Evolutionary conservation across 192 early-diverging fungal genomes (phyloP).

Genomic region (Coemansia sp.): DNA sequence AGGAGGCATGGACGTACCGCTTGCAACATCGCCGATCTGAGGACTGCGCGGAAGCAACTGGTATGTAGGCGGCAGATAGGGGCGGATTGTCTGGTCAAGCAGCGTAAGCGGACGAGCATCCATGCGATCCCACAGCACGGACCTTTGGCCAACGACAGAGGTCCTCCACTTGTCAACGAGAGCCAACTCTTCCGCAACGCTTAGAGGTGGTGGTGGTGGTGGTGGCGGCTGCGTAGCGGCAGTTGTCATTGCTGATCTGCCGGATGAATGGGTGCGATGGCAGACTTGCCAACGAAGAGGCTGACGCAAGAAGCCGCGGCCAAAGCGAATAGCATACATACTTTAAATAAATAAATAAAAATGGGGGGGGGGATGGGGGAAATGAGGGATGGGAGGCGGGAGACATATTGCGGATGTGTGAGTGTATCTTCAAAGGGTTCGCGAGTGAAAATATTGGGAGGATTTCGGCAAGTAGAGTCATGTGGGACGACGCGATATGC

Average conservation of each 20-base stretch:
- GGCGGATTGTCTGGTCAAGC: slow-evolving; percentile 51
- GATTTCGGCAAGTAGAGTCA: too few species aligned
- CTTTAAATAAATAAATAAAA: too few species aligned
- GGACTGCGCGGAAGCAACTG: slow-evolving; percentile 23
- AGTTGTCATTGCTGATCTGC: slow-evolving; percentile 63
- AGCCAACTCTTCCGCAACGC: neutral
- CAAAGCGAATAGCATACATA: too few species aligned
- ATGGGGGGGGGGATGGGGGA: too few species aligned
- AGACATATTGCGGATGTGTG: too few species aligned
- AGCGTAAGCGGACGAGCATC: slow-evolving; percentile 44
- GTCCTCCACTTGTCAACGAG: slow-evolving; percentile 26
- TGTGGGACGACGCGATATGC: too few species aligned
- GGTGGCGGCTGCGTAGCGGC: slow-evolving; percentile 55
- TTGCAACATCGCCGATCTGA: slow-evolving; percentile 27
- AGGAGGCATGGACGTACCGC: slow-evolving; percentile 62
- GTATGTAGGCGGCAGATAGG: slow-evolving; percentile 33
- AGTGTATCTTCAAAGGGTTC: too few species aligned
- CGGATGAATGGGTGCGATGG: slow-evolving; percentile 60
- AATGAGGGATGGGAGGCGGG: too few species aligned
- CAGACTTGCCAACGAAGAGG: too few species aligned
- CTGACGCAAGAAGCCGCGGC: too few species aligned
- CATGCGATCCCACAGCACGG: slow-evolving; percentile 42
- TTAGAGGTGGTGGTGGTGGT: neutral
- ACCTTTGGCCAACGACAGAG: slow-evolving; percentile 5
- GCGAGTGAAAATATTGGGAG: too few species aligned